These are phyloP conservation scores for Beauveria brongniartii DNA, from an alignment of 2,329 filamentous ascomycete genomes.

Conservation along the genomic window DNA sequence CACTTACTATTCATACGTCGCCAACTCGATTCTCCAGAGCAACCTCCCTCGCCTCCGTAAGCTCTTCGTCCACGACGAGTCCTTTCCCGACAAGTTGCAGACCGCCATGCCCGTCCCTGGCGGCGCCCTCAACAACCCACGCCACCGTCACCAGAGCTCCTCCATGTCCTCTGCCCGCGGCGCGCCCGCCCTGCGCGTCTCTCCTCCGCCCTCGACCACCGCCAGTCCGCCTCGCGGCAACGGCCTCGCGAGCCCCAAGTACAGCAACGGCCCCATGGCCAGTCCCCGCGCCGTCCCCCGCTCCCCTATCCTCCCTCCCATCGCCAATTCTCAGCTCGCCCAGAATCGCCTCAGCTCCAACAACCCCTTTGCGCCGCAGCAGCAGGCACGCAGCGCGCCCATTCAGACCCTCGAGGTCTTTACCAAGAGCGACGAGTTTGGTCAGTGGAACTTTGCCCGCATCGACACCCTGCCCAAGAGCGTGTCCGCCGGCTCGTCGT, in stretches of 20 bases:
- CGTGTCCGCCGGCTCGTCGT: too few species aligned
- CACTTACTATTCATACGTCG: constrained; percentile 78
- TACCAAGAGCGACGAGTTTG: constrained; percentile 49
- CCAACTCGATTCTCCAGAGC: constrained; percentile 70
- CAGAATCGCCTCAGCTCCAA: constrained; percentile 49
- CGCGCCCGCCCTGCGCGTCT: constrained; percentile 18
- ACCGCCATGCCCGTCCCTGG: constrained; percentile 59
- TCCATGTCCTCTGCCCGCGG: constrained; percentile 22
- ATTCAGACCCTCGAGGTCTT: constrained; percentile 52
- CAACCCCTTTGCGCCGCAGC: constrained; percentile 44
- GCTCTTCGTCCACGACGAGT: constrained; percentile 78
- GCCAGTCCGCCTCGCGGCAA: constrained; percentile 7
- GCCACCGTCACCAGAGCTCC: constrained; percentile 20
- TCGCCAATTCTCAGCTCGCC: neutral
- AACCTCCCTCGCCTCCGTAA: constrained; percentile 64
- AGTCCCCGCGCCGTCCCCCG: constrained; percentile 12
- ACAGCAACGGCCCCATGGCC: constrained; percentile 16
- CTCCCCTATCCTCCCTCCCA: constrained; percentile 21
- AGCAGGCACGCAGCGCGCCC: constrained; percentile 25
- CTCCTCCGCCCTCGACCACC: constrained; percentile 11
- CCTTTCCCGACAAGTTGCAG: constrained; percentile 73
- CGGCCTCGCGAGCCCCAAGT: constrained; percentile 13
- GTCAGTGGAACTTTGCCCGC: constrained; percentile 51
- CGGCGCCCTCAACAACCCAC: constrained; percentile 23
- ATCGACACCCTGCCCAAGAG: constrained; percentile 25